Conservation (phyloP, 1,284 basidiomycete species). For the Mycocalia duriaeana region DNA sequence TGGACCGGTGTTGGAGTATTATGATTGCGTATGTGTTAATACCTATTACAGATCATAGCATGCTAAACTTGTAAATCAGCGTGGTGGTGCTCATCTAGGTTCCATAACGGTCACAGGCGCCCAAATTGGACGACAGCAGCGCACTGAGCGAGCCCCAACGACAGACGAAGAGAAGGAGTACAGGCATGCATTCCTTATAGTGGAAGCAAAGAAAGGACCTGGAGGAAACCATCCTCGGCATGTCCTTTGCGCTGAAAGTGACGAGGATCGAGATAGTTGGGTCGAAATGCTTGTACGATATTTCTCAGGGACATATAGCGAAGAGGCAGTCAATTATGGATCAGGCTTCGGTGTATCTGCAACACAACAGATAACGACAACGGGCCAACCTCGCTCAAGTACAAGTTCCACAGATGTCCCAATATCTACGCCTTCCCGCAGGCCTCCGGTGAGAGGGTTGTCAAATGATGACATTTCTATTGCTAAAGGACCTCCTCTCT, state of each 20-base stretch:
- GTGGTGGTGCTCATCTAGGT: slow-evolving; percentile 86
- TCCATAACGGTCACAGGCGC: slow-evolving; percentile 84
- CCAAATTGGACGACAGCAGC: slow-evolving; percentile 73
- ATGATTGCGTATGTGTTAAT: slow-evolving; percentile 74
- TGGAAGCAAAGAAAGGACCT: slow-evolving; percentile 76
- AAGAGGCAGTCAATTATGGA: slow-evolving; percentile 45
- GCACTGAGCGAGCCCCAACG: slow-evolving; percentile 42
- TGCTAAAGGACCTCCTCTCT: slow-evolving; percentile 48
- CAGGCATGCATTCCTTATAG: slow-evolving; percentile 94
- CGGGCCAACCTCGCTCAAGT: slow-evolving; percentile 49
- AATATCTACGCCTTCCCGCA: slow-evolving; percentile 25
- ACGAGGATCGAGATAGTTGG: slow-evolving; percentile 90
- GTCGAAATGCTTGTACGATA: slow-evolving; percentile 90
- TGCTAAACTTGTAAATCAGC: slow-evolving; percentile 39
- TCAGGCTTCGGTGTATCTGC: slow-evolving; percentile 11
- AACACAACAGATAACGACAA: slow-evolving; percentile 6
- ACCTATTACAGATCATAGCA: slow-evolving; percentile 7
- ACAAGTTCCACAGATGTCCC: slow-evolving; percentile 42
- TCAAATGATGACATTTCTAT: slow-evolving; percentile 63
- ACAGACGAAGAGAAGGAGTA: slow-evolving; percentile 89
- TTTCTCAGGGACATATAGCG: slow-evolving; percentile 68
- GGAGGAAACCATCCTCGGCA: slow-evolving; percentile 75
- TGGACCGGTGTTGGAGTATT: slow-evolving; percentile 87
- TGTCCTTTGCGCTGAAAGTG: slow-evolving; percentile 94
- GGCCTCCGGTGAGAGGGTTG: slow-evolving; percentile 29